Evolutionary conservation across 768 basidiomycete genomes (phyloP), one percentile per base, ranked within the genome.

Genomic region (Butyriboletus loyo): DNA sequence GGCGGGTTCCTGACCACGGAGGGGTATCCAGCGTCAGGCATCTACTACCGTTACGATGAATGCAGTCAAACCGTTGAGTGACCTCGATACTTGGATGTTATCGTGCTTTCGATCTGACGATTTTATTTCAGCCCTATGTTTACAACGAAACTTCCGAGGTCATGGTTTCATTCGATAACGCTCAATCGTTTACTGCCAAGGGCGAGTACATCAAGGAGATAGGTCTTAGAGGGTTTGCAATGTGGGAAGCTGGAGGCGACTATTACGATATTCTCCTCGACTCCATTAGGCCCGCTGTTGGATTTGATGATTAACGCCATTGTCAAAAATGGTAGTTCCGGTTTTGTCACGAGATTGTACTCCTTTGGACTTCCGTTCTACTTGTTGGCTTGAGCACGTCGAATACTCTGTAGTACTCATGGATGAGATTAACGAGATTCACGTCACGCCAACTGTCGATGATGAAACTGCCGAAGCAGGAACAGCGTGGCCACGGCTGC

Each of bases 161-260:
- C 36, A 79, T 84, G 74, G 69, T 90, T 36, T 80, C 87, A 0
- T 90, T 77, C 62, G 87, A 91, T 51, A 72, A 87, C 53, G 68
- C 78, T 2, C 59, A 65, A 28, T 85, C 87, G 1, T 87, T 84
- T 57, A 67, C 61, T 35, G 76, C 73, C 46, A 88, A 88, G 70
- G 87, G 86, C 7, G 58, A 63, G 4, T 89, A 77, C 64, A 84
- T 89, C 60, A 75, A 75, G 45, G 53, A 66, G 14, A 66, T 67
- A 11, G 79, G 78, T 7, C 68, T 90, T n/a, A 73, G 70, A 52
- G 88, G 87, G 4, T 89, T 89, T 65, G 72, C 82, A 1, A 79
- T 85, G 68, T 89, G 86, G 86, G 84, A 89, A 63, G 78, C 84
- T 41, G 84, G 79, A 28, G 84, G 84, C 5, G 88, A 88, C 63